Conservation (phyloP, 2,329 filamentous ascomycete genomes). For the Claviceps paspali region DNA sequence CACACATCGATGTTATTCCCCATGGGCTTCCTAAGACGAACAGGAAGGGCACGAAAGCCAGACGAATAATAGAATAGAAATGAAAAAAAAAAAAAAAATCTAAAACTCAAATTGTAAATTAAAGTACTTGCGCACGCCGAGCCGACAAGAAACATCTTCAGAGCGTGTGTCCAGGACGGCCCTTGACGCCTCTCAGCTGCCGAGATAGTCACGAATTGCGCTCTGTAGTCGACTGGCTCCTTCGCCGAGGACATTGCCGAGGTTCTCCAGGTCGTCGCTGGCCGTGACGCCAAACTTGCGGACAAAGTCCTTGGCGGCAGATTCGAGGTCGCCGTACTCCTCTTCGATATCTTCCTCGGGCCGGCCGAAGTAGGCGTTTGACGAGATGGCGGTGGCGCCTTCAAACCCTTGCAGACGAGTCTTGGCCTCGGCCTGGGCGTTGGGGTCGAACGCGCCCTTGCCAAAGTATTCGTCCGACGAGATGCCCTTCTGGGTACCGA, state of each 20-base stretch:
- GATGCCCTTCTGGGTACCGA: constrained; percentile 86
- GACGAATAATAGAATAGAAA: too few relatives aligned
- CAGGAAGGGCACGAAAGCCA: too few relatives aligned
- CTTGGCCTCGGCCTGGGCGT: constrained; percentile 72
- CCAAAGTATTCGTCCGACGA: constrained; percentile 98
- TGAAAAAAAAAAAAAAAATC: not conserved
- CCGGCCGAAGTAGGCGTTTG: constrained; percentile 93
- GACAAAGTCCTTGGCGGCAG: constrained; percentile 90
- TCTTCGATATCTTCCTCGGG: constrained; percentile 68
- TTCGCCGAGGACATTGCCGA: constrained; percentile 70
- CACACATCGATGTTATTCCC: too few relatives aligned
- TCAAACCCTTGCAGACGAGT: constrained; percentile 80
- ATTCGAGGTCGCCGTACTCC: constrained; percentile 82
- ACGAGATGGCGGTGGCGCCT: constrained; percentile 81
- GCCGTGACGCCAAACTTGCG: constrained; percentile 91
- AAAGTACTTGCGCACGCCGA: not conserved
- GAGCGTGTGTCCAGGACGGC: not conserved
- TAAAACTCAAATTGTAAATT: not conserved
- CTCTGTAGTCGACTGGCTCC: constrained; percentile 75
- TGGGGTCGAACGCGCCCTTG: constrained; percentile 71
- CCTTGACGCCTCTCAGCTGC: constrained; percentile 27
- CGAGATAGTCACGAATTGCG: constrained; percentile 48
- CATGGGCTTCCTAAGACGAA: too few relatives aligned
- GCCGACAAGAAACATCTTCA: not conserved
- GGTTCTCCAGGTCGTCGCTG: constrained; percentile 86